These are phyloP conservation scores for Curvularia sp. DNA, from an alignment of 2,329 filamentous ascomycete species.

Conservation along the genomic window DNA sequence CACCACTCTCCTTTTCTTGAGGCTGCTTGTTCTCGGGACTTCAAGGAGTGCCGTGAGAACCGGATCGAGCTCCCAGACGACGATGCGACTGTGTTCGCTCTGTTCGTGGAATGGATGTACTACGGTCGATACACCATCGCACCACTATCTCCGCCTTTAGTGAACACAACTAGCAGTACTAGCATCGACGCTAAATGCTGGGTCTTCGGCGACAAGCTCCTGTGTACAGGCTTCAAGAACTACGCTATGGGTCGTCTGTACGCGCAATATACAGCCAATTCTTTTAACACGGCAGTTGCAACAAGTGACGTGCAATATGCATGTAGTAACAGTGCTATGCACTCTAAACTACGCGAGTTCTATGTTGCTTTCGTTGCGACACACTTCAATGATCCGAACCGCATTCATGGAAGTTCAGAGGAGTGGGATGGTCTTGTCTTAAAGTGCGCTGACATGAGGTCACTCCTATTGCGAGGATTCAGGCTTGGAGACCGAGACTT, in stretches of 20 bases:
- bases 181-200: constrained; percentile 18
- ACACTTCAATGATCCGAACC: background rate
- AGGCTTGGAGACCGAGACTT: background rate
- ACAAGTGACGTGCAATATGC: constrained; percentile 15
- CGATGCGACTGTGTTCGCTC: constrained; percentile 17
- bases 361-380: constrained; percentile 6
- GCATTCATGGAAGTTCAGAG: constrained; percentile 11
- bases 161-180: background rate
- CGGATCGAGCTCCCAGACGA: constrained; percentile 21
- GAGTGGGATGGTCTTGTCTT: constrained; percentile 21
- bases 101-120: constrained; percentile 29
- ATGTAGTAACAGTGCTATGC: constrained; percentile 11
- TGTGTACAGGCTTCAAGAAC: constrained; percentile 21
- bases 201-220: constrained; percentile 22
- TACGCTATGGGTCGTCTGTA: constrained; percentile 23
- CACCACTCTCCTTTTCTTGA: constrained; percentile 21
- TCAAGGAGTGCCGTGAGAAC: constrained; percentile 21
- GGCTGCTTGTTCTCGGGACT: constrained; percentile 18
- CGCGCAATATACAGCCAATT: constrained; percentile 3
- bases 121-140: constrained; percentile 17
- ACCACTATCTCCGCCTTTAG: background rate
- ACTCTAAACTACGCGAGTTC: constrained; percentile 20
- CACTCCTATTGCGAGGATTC: constrained; percentile 11
- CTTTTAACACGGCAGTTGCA: constrained; percentile 39
- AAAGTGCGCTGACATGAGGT: constrained; percentile 10